These are phyloP conservation scores for Salix koriyanagi DNA, from an alignment of 345 rosid species.

Conservation along the genomic window DNA sequence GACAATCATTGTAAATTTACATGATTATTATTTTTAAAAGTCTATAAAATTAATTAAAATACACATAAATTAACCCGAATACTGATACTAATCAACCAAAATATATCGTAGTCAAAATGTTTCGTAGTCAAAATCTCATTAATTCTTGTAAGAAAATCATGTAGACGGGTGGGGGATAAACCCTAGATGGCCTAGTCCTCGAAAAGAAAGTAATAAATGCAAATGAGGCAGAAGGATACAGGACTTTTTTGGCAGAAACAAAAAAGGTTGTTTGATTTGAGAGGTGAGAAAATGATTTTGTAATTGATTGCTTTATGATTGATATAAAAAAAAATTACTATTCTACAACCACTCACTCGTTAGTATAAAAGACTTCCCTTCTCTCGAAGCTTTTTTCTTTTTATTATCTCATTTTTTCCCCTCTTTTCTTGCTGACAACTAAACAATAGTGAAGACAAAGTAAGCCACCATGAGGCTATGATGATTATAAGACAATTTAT, in stretches of 20 bases:
- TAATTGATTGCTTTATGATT: slow-evolving; percentile 57
- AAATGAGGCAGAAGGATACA: slow-evolving; percentile 2
- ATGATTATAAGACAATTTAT: no score
- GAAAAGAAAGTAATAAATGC: slow-evolving; percentile 30
- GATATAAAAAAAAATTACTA: neutral
- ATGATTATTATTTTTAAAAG: no score
- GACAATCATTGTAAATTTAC: no score
- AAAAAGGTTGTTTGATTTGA: slow-evolving; percentile 29
- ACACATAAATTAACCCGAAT: accelerated
- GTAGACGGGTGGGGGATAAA: slow-evolving; percentile 9
- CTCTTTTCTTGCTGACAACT: slow-evolving; percentile 18
- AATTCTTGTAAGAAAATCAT: neutral
- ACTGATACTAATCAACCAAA: no score
- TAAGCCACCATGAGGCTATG: slow-evolving; percentile 20
- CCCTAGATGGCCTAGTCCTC: slow-evolving; percentile 27
- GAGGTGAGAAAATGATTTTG: slow-evolving; percentile 42
- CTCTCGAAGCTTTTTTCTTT: slow-evolving; percentile 1
- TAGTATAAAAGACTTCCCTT: neutral
- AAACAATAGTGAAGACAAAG: slow-evolving; percentile 19
- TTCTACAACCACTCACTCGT: neutral
- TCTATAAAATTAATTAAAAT: no score
- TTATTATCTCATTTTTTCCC: neutral
- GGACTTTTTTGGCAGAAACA: slow-evolving; percentile 23
- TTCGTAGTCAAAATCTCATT: neutral
- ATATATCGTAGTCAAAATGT: no score